Percentiles rank a stretch among this genome's conserved stretches.
Evolutionary conservation across 495 filamentous ascomycete species (phyloP).

Genomic region (Melanomma pulvis-pyrius): DNA sequence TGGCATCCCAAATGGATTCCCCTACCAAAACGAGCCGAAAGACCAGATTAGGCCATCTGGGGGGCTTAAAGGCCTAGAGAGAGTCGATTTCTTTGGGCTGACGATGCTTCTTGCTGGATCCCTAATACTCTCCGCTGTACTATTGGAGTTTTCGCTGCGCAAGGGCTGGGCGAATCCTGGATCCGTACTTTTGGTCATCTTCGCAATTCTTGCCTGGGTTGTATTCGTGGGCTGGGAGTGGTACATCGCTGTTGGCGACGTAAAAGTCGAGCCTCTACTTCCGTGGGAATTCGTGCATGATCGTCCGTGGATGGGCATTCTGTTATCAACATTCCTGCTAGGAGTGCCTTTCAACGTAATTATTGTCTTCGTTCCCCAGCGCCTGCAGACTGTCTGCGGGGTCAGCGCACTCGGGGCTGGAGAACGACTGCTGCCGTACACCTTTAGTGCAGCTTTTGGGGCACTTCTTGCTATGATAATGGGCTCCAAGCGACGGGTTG

Average conservation of each 20-base stretch:
- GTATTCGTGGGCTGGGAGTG: constrained; percentile 27
- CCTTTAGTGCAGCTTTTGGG: constrained; percentile 11
- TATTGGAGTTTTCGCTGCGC: constrained; percentile 21
- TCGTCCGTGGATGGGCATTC: constrained; percentile 21
- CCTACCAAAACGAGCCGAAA: constrained; percentile 1
- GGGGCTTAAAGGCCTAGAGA: neutral
- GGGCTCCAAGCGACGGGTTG: constrained; percentile 11
- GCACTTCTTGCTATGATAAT: constrained; percentile 10
- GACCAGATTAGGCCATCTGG: neutral
- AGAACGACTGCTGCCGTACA: constrained; percentile 14
- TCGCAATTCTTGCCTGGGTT: constrained; percentile 22
- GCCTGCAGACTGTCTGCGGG: constrained; percentile 22
- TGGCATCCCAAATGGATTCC: constrained; percentile 20
- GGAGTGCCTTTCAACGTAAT: constrained; percentile 28
- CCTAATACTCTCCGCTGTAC: constrained; percentile 23
- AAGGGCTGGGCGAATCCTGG: constrained; percentile 10
- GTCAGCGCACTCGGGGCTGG: constrained; percentile 11
- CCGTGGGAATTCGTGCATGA: constrained; percentile 28
- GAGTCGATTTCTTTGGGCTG: constrained; percentile 28
- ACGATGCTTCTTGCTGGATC: constrained; percentile 17
- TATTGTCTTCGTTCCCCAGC: constrained; percentile 21
- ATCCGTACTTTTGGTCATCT: constrained; percentile 11
- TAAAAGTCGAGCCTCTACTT: constrained; percentile 20
- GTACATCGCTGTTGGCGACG: constrained; percentile 5
- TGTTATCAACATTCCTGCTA: constrained; percentile 17